These are phyloP conservation scores for Solidago caesia DNA, from an alignment of 129 eudicot genomes.

Conservation along the genomic window DNA sequence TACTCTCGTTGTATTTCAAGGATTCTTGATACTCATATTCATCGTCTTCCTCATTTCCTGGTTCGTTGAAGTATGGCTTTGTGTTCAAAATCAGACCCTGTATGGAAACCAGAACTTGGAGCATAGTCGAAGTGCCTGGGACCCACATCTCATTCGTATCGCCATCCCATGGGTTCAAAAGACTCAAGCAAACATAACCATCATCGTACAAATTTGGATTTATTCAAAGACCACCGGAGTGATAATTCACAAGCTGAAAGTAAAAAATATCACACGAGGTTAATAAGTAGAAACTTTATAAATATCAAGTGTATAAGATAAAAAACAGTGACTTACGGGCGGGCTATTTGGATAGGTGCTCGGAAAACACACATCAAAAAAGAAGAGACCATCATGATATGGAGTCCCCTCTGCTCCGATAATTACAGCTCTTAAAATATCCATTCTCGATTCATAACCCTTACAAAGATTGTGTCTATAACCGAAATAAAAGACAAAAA, in stretches of 20 bases:
- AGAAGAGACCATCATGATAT: neutral
- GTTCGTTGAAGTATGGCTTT: neutral
- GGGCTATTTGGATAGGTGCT: too few relatives aligned
- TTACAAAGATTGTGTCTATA: neutral
- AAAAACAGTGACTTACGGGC: too few relatives aligned
- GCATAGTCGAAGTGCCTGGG: neutral
- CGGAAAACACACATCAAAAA: neutral
- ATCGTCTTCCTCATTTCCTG: too few relatives aligned
- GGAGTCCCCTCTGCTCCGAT: neutral
- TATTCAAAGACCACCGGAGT: neutral
- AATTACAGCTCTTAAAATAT: neutral
- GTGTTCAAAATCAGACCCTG: neutral
- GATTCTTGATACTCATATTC: neutral
- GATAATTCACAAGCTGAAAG: neutral
- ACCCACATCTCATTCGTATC: neutral
- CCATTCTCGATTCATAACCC: neutral
- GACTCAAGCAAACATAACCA: neutral
- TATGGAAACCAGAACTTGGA: neutral
- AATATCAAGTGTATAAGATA: too few relatives aligned
- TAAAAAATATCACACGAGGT: too few relatives aligned
- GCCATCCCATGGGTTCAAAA: neutral
- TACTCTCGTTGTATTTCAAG: neutral
- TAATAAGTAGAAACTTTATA: too few relatives aligned
- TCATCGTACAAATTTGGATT: neutral
- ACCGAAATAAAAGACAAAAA: neutral